Conservation (phyloP, 1,139 yeast species). For the Hemisphaericaspora xylofermentans region DNA sequence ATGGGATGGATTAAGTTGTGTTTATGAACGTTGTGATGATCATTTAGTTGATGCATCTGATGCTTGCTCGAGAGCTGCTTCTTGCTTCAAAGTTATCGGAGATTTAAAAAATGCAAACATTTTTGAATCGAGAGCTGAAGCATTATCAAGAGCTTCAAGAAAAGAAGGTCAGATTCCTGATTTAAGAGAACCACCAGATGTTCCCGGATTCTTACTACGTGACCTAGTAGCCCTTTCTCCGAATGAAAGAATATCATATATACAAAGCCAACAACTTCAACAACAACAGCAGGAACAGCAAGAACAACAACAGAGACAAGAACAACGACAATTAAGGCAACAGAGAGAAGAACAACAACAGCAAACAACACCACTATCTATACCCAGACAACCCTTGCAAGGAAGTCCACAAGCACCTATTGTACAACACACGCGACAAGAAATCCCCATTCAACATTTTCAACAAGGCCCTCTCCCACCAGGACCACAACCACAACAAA, state of each 20-base stretch:
- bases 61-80: constrained; percentile 54
- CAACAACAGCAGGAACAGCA: constrained; percentile 10
- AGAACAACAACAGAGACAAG: constrained; percentile 9
- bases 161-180: constrained; percentile 46
- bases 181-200: constrained; percentile 49
- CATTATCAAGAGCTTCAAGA: constrained; percentile 39
- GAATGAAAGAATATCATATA: constrained; percentile 39
- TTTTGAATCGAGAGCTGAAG: constrained; percentile 44
- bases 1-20: constrained; percentile 65
- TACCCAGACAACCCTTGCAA: constrained; percentile 13
- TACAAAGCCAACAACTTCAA: constrained; percentile 24
- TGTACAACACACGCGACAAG: constrained; percentile 16
- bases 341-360: constrained; percentile 13
- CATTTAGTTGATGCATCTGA: constrained; percentile 60
- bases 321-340: constrained; percentile 8
- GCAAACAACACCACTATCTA: constrained; percentile 12
- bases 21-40: constrained; percentile 63
- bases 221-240: constrained; percentile 48
- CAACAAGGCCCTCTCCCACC: constrained; percentile 11
- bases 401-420: constrained; percentile 10
- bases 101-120: constrained; percentile 40
- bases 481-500: constrained; percentile 14
- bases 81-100: constrained; percentile 50
- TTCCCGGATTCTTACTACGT: constrained; percentile 46
- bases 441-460: constrained; percentile 13